Base-by-base conservation (phyloP, 768 basidiomycete genomes). In the Hygrocybe punicea region DNA sequence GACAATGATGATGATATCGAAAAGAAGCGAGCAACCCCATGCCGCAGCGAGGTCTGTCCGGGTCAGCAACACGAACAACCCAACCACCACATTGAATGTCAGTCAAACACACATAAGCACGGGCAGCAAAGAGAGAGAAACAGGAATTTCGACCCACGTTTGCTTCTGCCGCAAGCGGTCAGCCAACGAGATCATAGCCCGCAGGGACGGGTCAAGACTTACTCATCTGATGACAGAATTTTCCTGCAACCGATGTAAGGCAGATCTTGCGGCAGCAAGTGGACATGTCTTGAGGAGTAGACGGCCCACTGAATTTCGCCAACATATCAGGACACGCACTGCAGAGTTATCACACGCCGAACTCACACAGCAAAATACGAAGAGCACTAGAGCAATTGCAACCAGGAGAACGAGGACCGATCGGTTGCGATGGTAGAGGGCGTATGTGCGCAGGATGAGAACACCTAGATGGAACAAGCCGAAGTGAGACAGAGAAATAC, bases 381-480 rank as follows among this genome's bases (percentile, higher is more conserved):
- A 60, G 0, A 62, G 65, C 11, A 53, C 55, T 7, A 62, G 23
- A 0, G 70, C 63, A 6, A 74, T 58, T n/a, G 49, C 46, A n/a
- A 73, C 10, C 24, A 63, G 70, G 7, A 73, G 55, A 0, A 55
- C 61, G 10, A 78, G 63, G 34, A 78, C 65, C 10, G 45, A 58
- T 14, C 62, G 62, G 25, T 62, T 73, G 9, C 73, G 69, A n/a
- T 69, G 69, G 55, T 76, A 80, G 6, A 80, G 62, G 8, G 78
- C 78, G 53, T 75, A 76, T 48, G 72, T 76, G 8, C 78, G 71
- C 68, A 79, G 76, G 6, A 76, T 73, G 47, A 78, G 65, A 25
- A 77, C 65, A 13, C 69, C 76, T 77, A 24, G 13, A 29, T 25
- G 55, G n/a, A 21, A 34, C 24, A 25, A 44, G 3, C 14, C 16